These are phyloP conservation scores for Cymbopogon citratus DNA, from an alignment of 176 grass and related monocot genomes.

Conservation along the genomic window DNA sequence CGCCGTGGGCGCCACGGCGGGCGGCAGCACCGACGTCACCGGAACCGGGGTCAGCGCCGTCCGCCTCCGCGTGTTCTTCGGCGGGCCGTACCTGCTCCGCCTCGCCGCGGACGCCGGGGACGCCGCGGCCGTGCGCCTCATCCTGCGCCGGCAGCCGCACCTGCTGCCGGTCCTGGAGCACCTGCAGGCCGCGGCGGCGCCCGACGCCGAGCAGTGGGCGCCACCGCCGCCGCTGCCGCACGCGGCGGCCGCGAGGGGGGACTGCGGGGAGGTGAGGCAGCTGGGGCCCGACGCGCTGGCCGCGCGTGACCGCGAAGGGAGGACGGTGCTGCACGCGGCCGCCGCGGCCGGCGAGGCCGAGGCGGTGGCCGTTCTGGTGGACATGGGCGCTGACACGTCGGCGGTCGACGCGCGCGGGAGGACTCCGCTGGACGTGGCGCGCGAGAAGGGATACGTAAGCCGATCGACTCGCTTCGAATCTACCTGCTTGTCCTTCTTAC, in stretches of 20 bases:
- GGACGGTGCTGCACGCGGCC: slow-evolving; percentile 56
- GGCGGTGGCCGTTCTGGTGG: slow-evolving; percentile 53
- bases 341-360: slow-evolving; percentile 50
- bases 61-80: slow-evolving; percentile 70
- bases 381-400: slow-evolving; percentile 57
- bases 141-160: slow-evolving; percentile 69
- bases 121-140: slow-evolving; percentile 47
- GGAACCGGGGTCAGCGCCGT: slow-evolving; percentile 1
- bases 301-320: slow-evolving; percentile 44
- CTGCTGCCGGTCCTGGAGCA: slow-evolving; percentile 52
- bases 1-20: neutral
- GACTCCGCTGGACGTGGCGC: slow-evolving; percentile 58
- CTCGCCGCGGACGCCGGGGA: slow-evolving; percentile 46
- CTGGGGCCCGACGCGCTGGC: slow-evolving; percentile 40
- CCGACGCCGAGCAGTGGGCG: slow-evolving; percentile 39
- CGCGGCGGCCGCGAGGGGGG: slow-evolving; percentile 50
- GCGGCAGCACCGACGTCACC: neutral
- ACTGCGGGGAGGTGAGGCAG: slow-evolving; percentile 47
- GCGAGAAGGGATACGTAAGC: slow-evolving; percentile 85
- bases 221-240: slow-evolving; percentile 39
- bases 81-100: slow-evolving; percentile 63
- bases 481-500: slow-evolving; percentile 20
- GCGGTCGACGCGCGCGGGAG: slow-evolving; percentile 38
- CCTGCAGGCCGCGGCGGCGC: neutral
- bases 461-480: neutral